A percentile compares a stretch with the other conserved stretches of the same genome.
Evolutionary conservation across 2,329 filamentous ascomycete genomes (phyloP).

Genomic region (Ophiocordyceps camponoti-floridani): DNA sequence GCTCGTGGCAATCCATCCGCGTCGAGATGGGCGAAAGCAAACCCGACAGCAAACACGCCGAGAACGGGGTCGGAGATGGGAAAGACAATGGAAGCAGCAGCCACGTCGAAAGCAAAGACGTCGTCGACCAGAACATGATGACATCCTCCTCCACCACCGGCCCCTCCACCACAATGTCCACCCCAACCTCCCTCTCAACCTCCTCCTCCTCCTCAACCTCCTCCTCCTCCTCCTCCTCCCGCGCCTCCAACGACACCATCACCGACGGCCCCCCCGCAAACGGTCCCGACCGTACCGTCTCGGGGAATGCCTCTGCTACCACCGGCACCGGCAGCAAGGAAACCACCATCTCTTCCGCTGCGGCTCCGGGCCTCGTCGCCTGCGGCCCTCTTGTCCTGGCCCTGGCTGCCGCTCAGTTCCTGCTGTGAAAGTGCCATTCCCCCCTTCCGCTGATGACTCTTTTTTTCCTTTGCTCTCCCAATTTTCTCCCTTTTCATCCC

Average conservation of each 20-base stretch:
- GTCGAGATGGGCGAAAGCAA: slow-evolving; percentile 20
- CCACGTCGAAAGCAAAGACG: background rate
- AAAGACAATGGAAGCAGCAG: background rate
- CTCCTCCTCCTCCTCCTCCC: background rate
- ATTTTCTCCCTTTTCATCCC: too few relatives aligned
- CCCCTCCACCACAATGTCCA: background rate
- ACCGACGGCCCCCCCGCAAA: background rate
- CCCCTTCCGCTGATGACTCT: background rate
- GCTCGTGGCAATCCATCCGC: slow-evolving; percentile 32
- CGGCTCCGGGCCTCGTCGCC: background rate
- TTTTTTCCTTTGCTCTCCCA: too few relatives aligned
- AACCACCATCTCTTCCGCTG: background rate
- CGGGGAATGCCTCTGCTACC: too few relatives aligned
- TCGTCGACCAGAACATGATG: background rate
- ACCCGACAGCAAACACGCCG: background rate
- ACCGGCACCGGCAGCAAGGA: background rate
- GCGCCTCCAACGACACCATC: background rate
- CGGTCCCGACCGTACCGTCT: background rate
- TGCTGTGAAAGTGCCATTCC: background rate
- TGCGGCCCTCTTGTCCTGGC: background rate
- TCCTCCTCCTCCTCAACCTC: background rate
- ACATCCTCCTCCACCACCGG: slow-evolving; percentile 3
- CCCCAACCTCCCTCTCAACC: background rate
- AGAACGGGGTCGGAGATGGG: background rate
- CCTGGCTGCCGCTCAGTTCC: background rate